A percentile compares a stretch with the other conserved stretches of the same genome.
These are phyloP conservation scores for Knoxdaviesia proteae DNA, from an alignment of 2,329 filamentous ascomycete species.

Conservation along the genomic window DNA sequence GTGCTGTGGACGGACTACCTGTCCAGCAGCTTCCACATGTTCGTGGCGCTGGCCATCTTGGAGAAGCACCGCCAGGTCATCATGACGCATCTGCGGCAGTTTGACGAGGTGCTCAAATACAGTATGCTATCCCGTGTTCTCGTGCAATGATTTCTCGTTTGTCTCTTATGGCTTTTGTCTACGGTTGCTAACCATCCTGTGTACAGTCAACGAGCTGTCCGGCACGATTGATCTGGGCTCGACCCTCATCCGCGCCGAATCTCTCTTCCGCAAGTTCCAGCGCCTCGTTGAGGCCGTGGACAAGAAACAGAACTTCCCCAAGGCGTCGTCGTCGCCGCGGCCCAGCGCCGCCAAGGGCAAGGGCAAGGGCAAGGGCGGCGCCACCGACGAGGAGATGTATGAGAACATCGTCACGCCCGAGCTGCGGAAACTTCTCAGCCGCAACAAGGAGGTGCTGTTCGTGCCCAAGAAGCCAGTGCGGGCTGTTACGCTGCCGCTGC, in stretches of 20 bases:
- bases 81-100: slow-evolving; percentile 80
- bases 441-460: slow-evolving; percentile 19
- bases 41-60: slow-evolving; percentile 79
- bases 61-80: slow-evolving; percentile 95
- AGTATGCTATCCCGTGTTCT: slow-evolving; percentile 28
- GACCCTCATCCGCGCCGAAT: slow-evolving; percentile 72
- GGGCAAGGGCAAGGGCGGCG: slow-evolving; percentile 15
- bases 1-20: slow-evolving; percentile 82
- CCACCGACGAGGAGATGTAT: slow-evolving; percentile 11
- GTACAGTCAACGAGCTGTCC: slow-evolving; percentile 75
- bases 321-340: slow-evolving; percentile 5
- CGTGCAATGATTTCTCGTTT: neutral
- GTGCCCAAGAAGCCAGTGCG: slow-evolving; percentile 10
- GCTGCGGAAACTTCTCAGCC: slow-evolving; percentile 29
- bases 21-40: slow-evolving; percentile 80
- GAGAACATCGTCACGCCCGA: slow-evolving; percentile 34
- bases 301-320: slow-evolving; percentile 74
- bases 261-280: slow-evolving; percentile 72
- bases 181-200: neutral
- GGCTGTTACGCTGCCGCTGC: too few species aligned
- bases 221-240: slow-evolving; percentile 78
- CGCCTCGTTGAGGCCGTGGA: slow-evolving; percentile 79
- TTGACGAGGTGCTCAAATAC: slow-evolving; percentile 96
- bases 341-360: slow-evolving; percentile 4
- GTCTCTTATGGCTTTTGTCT: slow-evolving; percentile 1